These are phyloP conservation scores for Maudiozyma serrabonitensis DNA, from an alignment of 805 yeast genomes.

Conservation along the genomic window DNA sequence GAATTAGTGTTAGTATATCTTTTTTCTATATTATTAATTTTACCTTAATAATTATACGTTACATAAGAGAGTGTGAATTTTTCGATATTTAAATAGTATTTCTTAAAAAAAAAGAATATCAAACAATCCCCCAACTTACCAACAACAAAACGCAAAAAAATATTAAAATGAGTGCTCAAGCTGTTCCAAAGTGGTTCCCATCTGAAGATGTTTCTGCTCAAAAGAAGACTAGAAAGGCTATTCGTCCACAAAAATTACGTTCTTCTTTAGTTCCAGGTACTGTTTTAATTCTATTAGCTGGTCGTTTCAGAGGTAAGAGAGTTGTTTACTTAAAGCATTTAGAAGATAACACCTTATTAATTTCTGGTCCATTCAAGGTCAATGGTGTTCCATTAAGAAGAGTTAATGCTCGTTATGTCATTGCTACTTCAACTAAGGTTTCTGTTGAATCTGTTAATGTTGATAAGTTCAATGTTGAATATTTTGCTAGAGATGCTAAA, in stretches of 20 bases:
- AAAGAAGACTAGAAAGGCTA: constrained; percentile 82
- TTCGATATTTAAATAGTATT: no score
- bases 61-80: no score
- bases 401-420: constrained; percentile 97
- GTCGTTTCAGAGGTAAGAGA: constrained; percentile 99
- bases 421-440: constrained; percentile 94
- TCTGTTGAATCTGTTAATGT: constrained; percentile 71
- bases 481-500: constrained; percentile 97
- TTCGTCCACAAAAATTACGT: constrained; percentile 91
- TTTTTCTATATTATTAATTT: no score
- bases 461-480: constrained; percentile 83
- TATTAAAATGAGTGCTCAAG: constrained; percentile 26
- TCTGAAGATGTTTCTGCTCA: constrained; percentile 84
- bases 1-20: no score
- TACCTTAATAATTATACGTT: no score
- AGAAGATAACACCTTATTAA: constrained; percentile 96
- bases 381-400: constrained; percentile 99
- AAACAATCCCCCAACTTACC: background rate
- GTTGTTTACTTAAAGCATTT: constrained; percentile 94
- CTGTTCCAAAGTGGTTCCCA: constrained; percentile 84
- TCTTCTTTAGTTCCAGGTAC: constrained; percentile 96
- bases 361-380: constrained; percentile 98
- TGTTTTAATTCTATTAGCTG: constrained; percentile 93
- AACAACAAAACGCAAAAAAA: constrained; percentile 5
- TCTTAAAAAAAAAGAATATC: no score